Conservation (phyloP, 345 rosid genomes). For the Eucalyptus guilfoylei region DNA sequence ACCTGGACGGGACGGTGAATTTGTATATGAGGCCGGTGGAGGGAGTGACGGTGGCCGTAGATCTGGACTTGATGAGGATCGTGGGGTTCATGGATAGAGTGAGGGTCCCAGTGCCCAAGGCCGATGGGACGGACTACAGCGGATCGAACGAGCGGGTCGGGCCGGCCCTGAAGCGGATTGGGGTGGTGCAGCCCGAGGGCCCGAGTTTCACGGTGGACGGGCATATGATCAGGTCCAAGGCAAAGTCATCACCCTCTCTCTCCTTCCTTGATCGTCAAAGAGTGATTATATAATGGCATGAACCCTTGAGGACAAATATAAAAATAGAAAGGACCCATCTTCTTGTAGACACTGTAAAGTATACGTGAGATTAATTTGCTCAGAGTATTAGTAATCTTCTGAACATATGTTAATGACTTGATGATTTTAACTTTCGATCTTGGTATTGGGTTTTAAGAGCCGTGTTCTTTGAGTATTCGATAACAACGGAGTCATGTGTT, state of each 20-base stretch:
- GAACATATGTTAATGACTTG: not conserved
- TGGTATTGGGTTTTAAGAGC: not conserved
- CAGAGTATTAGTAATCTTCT: not conserved
- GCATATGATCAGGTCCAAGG: not conserved
- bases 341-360: not conserved
- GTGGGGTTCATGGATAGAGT: not conserved
- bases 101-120: slow-evolving; percentile 45
- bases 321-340: not conserved
- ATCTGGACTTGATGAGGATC: not conserved
- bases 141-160: slow-evolving; percentile 4
- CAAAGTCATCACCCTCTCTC: not conserved
- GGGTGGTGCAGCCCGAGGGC: slow-evolving; percentile 1
- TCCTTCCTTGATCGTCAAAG: not conserved
- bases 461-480: not conserved
- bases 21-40: slow-evolving; percentile 5
- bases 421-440: not conserved
- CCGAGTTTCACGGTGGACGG: not conserved
- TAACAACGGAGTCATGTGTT: not conserved
- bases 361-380: not conserved
- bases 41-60: not conserved
- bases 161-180: not conserved
- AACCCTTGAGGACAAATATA: not conserved
- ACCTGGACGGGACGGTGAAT: slow-evolving; percentile 2
- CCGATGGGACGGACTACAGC: slow-evolving; percentile 61
- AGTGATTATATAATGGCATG: not conserved